phyloP scores from a whole-genome alignment of 768 basidiomycete genomes.

The Clitopilus hobsonii region DNA sequence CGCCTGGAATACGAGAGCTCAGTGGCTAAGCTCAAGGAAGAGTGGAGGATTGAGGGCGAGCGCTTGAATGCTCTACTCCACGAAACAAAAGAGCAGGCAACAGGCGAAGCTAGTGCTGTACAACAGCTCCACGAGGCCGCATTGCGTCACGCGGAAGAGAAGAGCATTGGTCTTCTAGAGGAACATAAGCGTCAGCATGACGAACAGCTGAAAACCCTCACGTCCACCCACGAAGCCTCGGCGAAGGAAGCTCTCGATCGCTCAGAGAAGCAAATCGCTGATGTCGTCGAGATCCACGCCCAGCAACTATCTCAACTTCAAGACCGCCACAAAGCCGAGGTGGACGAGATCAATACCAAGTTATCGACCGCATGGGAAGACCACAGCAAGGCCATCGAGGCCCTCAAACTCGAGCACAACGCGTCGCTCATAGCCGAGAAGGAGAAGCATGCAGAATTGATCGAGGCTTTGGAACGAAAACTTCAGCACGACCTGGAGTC shows the following conservation, averaged over 20 bases:
- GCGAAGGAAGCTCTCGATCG: constrained; percentile 15
- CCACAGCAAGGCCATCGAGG: neutral
- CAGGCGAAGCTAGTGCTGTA: constrained; percentile 38
- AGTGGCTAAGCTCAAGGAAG: constrained; percentile 48
- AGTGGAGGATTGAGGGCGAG: constrained; percentile 48
- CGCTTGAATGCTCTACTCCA: constrained; percentile 37
- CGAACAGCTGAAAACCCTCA: constrained; percentile 13
- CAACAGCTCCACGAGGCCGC: constrained; percentile 29
- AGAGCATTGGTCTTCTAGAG: constrained; percentile 49
- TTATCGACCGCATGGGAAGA: neutral
- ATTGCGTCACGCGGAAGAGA: constrained; percentile 43
- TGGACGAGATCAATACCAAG: constrained; percentile 23
- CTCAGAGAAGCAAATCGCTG: constrained; percentile 18
- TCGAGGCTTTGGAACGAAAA: neutral
- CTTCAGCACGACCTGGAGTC: neutral
- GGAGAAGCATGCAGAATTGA: neutral
- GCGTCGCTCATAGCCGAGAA: neutral
- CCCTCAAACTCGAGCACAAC: neutral
- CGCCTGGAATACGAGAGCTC: constrained; percentile 54
- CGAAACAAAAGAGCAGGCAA: constrained; percentile 38
- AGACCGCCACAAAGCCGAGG: constrained; percentile 37
- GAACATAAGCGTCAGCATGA: constrained; percentile 55
- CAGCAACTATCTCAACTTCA: constrained; percentile 44
- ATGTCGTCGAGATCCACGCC: constrained; percentile 34
- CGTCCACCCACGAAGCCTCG: neutral